Conservation (phyloP, 768 basidiomycete species). For the Neoboletus subvelutipes region DNA sequence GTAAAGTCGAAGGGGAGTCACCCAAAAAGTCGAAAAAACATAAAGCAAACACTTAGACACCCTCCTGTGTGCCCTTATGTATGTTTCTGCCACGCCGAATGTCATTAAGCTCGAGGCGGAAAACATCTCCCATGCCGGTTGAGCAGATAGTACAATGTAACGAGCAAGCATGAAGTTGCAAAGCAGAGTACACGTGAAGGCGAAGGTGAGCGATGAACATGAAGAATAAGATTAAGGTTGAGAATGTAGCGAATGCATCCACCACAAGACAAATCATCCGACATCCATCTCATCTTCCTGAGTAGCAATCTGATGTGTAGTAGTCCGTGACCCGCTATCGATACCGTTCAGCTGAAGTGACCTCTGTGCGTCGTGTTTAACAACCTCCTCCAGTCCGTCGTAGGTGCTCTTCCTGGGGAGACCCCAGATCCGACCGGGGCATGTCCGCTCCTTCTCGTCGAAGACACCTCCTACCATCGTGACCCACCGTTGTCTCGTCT, state of each 20-base stretch:
- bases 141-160: constrained; percentile 21
- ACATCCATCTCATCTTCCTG: constrained; percentile 67
- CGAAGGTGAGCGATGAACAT: constrained; percentile 26
- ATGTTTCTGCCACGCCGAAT: background rate
- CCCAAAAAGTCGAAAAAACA: constrained; percentile 50
- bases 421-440: constrained; percentile 74
- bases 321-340: constrained; percentile 31
- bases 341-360: constrained; percentile 22
- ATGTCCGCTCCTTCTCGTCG: constrained; percentile 63
- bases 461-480: constrained; percentile 74
- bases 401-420: constrained; percentile 75
- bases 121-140: constrained; percentile 7
- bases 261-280: constrained; percentile 39
- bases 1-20: constrained; percentile 48
- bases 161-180: constrained; percentile 23
- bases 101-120: constrained; percentile 5
- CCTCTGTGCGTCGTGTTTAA: constrained; percentile 38
- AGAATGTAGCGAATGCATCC: constrained; percentile 7
- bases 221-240: constrained; percentile 27
- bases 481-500: constrained; percentile 77
- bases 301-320: constrained; percentile 42
- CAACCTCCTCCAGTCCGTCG: constrained; percentile 69
- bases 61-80: background rate
- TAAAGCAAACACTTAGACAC: constrained; percentile 31
- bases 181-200: constrained; percentile 26